Evolutionary conservation across 2,329 filamentous ascomycete species (phyloP).

Genomic region (Lachnum nothofagi): DNA sequence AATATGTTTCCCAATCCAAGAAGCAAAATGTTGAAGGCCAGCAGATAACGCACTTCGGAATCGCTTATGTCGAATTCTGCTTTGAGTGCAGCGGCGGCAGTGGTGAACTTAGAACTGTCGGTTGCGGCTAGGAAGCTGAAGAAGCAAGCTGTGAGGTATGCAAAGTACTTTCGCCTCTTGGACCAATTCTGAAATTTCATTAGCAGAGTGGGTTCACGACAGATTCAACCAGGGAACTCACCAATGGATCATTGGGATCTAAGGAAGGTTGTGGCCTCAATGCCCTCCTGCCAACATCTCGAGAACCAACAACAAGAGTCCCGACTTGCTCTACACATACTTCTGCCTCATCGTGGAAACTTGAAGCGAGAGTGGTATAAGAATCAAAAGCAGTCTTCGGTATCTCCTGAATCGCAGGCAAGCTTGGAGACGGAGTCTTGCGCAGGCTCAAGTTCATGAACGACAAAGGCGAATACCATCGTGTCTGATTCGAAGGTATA

Average conservation of each 20-base stretch:
- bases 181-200: slow-evolving; percentile 6
- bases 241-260: slow-evolving; percentile 16
- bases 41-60: slow-evolving; percentile 22
- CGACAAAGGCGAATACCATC: slow-evolving; percentile 12
- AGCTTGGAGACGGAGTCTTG: not conserved
- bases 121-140: slow-evolving; percentile 38
- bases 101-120: slow-evolving; percentile 37
- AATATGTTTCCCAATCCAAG: slow-evolving; percentile 35
- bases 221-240: not conserved
- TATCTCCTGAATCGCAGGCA: not conserved
- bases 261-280: slow-evolving; percentile 11
- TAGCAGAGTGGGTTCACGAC: not conserved
- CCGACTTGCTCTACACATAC: slow-evolving; percentile 3
- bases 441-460: slow-evolving; percentile 1
- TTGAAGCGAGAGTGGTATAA: not conserved
- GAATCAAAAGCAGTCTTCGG: not conserved
- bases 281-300: slow-evolving; percentile 6
- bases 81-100: slow-evolving; percentile 32
- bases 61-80: slow-evolving; percentile 29
- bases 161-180: slow-evolving; percentile 18
- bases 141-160: slow-evolving; percentile 35
- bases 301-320: slow-evolving; percentile 1
- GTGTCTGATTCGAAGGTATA: slow-evolving; percentile 8
- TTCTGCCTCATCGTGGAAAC: not conserved
- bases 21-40: slow-evolving; percentile 29